These are phyloP conservation scores for Fusarium albosuccineum DNA, from an alignment of 2,329 filamentous ascomycete genomes.

Conservation along the genomic window DNA sequence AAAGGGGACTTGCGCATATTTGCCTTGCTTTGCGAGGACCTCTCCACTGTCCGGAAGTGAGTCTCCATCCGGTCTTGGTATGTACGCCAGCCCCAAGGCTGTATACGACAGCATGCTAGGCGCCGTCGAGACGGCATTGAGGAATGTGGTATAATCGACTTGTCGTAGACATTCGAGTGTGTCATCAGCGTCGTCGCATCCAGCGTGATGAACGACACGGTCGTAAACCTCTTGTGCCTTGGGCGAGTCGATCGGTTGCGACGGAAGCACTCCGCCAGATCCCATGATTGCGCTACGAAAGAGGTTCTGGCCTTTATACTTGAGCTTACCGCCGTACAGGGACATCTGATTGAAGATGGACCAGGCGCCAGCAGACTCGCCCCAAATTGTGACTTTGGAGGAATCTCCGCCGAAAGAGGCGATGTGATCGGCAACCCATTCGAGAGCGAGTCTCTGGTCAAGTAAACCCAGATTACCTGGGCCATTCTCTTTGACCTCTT, in stretches of 20 bases:
- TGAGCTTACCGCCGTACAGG: slow-evolving; percentile 71
- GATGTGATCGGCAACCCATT: slow-evolving; percentile 76
- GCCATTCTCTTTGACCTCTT: slow-evolving; percentile 67
- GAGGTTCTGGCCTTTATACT: slow-evolving; percentile 65
- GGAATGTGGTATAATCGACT: slow-evolving; percentile 63
- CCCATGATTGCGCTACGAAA: slow-evolving; percentile 77
- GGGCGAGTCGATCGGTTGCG: slow-evolving; percentile 64
- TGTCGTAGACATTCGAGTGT: slow-evolving; percentile 68
- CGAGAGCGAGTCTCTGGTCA: slow-evolving; percentile 70
- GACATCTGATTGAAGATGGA: slow-evolving; percentile 74
- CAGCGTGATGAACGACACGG: slow-evolving; percentile 61
- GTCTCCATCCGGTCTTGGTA: slow-evolving; percentile 71
- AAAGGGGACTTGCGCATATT: slow-evolving; percentile 70
- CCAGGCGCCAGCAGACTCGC: slow-evolving; percentile 70
- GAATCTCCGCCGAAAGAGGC: slow-evolving; percentile 75
- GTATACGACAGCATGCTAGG: slow-evolving; percentile 68
- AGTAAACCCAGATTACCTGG: slow-evolving; percentile 70
- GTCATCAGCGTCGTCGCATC: slow-evolving; percentile 65
- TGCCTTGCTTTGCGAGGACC: slow-evolving; percentile 57
- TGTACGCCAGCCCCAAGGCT: slow-evolving; percentile 70
- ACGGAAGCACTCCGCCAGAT: slow-evolving; percentile 64
- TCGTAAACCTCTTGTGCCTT: slow-evolving; percentile 71
- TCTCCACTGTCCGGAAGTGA: slow-evolving; percentile 68
- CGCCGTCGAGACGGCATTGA: slow-evolving; percentile 70
- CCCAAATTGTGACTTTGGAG: slow-evolving; percentile 74